Percentiles rank a stretch among this genome's conserved stretches.
Conservation (phyloP, 176 grass and related monocot genomes). For the Oryza rufipogon region DNA sequence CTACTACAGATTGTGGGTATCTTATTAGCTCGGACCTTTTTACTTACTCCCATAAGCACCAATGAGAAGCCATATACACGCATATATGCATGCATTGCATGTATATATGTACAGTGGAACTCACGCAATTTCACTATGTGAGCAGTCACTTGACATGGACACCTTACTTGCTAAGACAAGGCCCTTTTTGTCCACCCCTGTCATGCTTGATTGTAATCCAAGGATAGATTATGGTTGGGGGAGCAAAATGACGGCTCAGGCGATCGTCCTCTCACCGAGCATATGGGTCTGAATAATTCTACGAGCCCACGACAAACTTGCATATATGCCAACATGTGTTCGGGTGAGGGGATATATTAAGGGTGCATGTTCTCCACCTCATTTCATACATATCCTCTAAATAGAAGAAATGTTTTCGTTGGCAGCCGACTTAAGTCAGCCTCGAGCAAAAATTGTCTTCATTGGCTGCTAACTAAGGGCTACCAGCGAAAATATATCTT, state of each 20-base stretch:
- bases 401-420: too few relatives aligned
- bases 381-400: too few relatives aligned
- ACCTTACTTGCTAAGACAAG: not conserved
- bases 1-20: not conserved
- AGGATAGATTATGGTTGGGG: not conserved
- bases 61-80: not conserved
- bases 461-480: too few relatives aligned
- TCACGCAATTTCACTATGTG: not conserved
- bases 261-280: not conserved
- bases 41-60: slow-evolving; percentile 10
- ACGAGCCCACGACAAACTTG: not conserved
- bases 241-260: not conserved
- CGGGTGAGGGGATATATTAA: too few relatives aligned
- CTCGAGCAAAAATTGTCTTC: too few relatives aligned
- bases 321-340: not conserved
- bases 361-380: too few relatives aligned
- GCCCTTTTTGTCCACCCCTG: not conserved
- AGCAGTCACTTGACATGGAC: slow-evolving; percentile 2
- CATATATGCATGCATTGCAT: not conserved
- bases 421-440: too few relatives aligned
- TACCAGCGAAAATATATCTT: too few relatives aligned
- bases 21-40: not conserved
- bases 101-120: not conserved
- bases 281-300: not conserved
- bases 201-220: not conserved